phyloP scores from a whole-genome alignment of 495 filamentous ascomycete species.

The Saxispiralis lemnorum region DNA sequence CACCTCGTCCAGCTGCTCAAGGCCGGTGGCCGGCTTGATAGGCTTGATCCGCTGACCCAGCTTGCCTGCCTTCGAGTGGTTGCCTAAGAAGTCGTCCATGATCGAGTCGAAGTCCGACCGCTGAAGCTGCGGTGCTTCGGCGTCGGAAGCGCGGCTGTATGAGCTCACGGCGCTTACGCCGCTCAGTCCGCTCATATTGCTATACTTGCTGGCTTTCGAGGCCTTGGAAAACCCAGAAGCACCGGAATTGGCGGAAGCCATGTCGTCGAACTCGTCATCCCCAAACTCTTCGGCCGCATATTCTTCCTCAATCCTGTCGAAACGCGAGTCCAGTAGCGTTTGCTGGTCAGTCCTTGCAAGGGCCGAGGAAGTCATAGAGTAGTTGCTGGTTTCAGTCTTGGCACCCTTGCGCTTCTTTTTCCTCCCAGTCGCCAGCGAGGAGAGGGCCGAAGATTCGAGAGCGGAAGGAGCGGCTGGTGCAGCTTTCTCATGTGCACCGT shows the following conservation, averaged over 20 bases:
- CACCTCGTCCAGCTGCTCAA: slow-evolving; percentile 83
- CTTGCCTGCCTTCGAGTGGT: slow-evolving; percentile 59
- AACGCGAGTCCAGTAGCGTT: slow-evolving; percentile 68
- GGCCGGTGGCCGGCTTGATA: slow-evolving; percentile 59
- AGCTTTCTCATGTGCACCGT: slow-evolving; percentile 20
- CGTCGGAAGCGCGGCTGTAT: slow-evolving; percentile 13
- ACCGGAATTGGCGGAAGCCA: slow-evolving; percentile 35
- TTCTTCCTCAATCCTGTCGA: slow-evolving; percentile 66
- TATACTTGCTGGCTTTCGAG: slow-evolving; percentile 16
- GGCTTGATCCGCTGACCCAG: slow-evolving; percentile 46
- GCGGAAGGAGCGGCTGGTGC: slow-evolving; percentile 32
- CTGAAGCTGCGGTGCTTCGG: slow-evolving; percentile 29
- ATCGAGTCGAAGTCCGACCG: slow-evolving; percentile 66
- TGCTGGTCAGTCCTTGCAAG: slow-evolving; percentile 79
- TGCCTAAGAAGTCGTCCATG: slow-evolving; percentile 82
- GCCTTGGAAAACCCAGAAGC: slow-evolving; percentile 34
- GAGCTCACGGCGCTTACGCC: slow-evolving; percentile 23
- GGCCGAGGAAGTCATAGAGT: slow-evolving; percentile 93
- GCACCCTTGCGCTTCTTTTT: slow-evolving; percentile 84
- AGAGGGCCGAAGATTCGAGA: slow-evolving; percentile 60
- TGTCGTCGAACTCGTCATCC: slow-evolving; percentile 35
- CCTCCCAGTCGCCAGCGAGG: slow-evolving; percentile 38
- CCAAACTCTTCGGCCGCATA: slow-evolving; percentile 50
- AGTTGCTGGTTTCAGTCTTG: slow-evolving; percentile 68
- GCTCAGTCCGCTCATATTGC: slow-evolving; percentile 27